These are phyloP conservation scores for Claviceps cyperi DNA, from an alignment of 2,329 filamentous ascomycete genomes.

Conservation along the genomic window DNA sequence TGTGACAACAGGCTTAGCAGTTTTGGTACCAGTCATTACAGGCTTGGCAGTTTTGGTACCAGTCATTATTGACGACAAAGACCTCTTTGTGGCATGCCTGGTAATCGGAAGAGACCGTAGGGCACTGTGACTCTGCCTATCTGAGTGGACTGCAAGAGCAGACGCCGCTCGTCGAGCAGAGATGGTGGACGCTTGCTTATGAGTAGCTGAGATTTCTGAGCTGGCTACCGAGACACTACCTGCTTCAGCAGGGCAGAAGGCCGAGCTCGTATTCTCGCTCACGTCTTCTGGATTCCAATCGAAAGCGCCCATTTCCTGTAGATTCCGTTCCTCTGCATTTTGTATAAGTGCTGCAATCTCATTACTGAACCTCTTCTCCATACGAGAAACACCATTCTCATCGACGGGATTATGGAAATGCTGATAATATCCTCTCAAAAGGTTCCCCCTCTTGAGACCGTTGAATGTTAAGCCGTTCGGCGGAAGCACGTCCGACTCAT, in stretches of 20 bases:
- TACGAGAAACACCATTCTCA: slow-evolving; percentile 49
- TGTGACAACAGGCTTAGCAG: slow-evolving; percentile 26
- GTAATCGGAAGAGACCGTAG: neutral
- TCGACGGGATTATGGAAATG: slow-evolving; percentile 49
- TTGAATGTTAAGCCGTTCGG: slow-evolving; percentile 40
- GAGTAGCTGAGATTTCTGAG: slow-evolving; percentile 2
- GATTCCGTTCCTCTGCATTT: slow-evolving; percentile 51
- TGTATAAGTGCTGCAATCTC: slow-evolving; percentile 34
- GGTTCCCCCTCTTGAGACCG: slow-evolving; percentile 41
- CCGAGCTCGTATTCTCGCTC: slow-evolving; percentile 23
- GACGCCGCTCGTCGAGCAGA: slow-evolving; percentile 38
- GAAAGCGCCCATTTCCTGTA: slow-evolving; percentile 48
- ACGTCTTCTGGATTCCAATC: slow-evolving; percentile 46
- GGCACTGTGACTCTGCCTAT: slow-evolving; percentile 3
- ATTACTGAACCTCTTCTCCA: slow-evolving; percentile 46
- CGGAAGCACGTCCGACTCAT: slow-evolving; percentile 56
- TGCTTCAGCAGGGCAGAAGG: neutral
- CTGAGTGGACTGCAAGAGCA: slow-evolving; percentile 29
- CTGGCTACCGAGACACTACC: neutral
- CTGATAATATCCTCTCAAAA: slow-evolving; percentile 46
- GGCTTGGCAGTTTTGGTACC: slow-evolving; percentile 21
- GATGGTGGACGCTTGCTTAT: slow-evolving; percentile 16
- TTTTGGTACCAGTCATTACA: slow-evolving; percentile 17
- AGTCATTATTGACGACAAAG: slow-evolving; percentile 17
- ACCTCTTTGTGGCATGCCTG: slow-evolving; percentile 10